These are phyloP conservation scores for Thymus mandschuricus DNA, from an alignment of 257 asterid genomes.

Conservation along the genomic window DNA sequence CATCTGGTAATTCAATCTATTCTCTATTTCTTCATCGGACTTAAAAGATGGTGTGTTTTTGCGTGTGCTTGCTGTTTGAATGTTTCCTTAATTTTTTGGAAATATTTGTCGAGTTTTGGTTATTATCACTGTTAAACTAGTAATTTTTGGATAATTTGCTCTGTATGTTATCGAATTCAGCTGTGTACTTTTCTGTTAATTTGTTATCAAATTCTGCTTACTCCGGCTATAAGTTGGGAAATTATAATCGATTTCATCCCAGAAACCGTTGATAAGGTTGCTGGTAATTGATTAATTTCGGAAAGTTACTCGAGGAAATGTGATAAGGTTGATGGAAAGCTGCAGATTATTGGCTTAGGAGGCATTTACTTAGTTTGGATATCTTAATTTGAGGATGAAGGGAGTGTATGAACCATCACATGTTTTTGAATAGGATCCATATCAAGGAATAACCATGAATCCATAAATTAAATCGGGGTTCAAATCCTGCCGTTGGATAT, in stretches of 20 bases:
- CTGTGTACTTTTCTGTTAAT: slow-evolving; percentile 2
- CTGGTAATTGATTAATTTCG: neutral
- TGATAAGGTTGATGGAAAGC: neutral
- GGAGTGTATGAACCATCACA: too few species aligned
- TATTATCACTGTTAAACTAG: neutral
- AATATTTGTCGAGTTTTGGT: neutral
- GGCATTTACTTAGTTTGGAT: too few species aligned
- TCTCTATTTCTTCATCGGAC: neutral
- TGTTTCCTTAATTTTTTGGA: neutral
- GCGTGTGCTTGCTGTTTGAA: neutral
- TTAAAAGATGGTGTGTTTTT: slow-evolving; percentile 1
- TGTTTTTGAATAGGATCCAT: too few species aligned
- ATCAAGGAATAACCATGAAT: too few species aligned
- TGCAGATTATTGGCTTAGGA: neutral
- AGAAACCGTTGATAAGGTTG: neutral
- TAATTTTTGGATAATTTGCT: neutral
- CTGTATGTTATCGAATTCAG: neutral
- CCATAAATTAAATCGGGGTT: too few species aligned
- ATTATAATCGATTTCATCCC: neutral
- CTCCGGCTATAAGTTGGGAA: neutral
- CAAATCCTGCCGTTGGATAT: too few species aligned
- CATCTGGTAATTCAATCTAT: slow-evolving; percentile 45
- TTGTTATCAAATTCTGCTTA: slow-evolving; percentile 12
- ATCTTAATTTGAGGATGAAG: too few species aligned
- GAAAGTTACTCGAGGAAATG: neutral